phyloP scores from a whole-genome alignment of 805 yeast genomes.

The Cyberlindnera veronae region DNA sequence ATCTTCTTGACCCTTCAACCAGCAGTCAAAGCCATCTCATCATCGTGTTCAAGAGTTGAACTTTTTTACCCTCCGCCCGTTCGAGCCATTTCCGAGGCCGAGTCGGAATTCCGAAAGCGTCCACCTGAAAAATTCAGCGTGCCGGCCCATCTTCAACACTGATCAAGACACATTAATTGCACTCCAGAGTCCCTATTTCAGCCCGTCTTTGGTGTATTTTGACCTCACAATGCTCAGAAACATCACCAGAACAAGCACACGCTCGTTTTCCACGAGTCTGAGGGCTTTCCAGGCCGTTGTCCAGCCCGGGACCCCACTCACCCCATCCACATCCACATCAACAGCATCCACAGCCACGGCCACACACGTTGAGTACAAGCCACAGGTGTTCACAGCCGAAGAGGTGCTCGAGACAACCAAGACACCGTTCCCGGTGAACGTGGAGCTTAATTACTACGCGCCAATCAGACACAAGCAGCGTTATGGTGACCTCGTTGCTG shows the following conservation, averaged over 20 bases:
- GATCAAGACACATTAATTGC: no score
- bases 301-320: constrained; percentile 12
- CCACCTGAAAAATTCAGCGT: no score
- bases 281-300: constrained; percentile 11
- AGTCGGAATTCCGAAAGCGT: no score
- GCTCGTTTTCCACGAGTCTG: constrained; percentile 11
- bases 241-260: constrained; percentile 2
- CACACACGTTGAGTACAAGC: constrained; percentile 30
- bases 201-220: no score
- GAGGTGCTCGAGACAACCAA: constrained; percentile 32
- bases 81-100: no score
- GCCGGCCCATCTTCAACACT: no score
- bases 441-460: constrained; percentile 74
- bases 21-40: not conserved
- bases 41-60: no score
- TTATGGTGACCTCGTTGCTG: constrained; percentile 78
- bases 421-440: constrained; percentile 78
- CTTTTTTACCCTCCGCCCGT: not conserved
- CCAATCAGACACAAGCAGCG: constrained; percentile 68
- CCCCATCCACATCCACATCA: constrained; percentile 10
- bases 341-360: constrained; percentile 8
- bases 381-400: constrained; percentile 35
- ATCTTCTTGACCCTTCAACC: constrained; percentile 34
- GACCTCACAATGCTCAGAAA: constrained; percentile 9
- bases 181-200: no score